These are phyloP conservation scores for Rhizopogon roseolus DNA, from an alignment of 768 basidiomycete genomes.

Conservation along the genomic window DNA sequence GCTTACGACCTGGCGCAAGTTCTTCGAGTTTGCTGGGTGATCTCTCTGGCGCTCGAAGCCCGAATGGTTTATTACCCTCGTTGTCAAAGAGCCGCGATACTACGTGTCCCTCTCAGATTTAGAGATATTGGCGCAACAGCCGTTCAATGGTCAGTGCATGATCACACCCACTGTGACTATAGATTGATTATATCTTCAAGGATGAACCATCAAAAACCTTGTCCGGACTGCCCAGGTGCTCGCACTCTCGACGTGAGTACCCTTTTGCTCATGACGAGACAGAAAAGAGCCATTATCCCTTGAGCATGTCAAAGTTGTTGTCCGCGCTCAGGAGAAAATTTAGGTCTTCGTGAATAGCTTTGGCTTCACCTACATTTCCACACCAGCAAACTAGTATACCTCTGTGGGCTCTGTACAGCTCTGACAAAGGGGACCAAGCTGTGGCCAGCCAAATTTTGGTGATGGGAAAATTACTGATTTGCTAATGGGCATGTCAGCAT, in stretches of 20 bases:
- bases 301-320: slow-evolving; percentile 18
- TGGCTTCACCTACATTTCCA: not conserved
- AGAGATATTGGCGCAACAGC: slow-evolving; percentile 17
- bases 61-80: slow-evolving; percentile 2
- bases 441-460: too few relatives aligned
- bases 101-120: slow-evolving; percentile 11
- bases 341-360: not conserved
- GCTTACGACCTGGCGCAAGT: slow-evolving; percentile 18
- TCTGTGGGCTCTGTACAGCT: too few relatives aligned
- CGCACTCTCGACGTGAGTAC: slow-evolving; percentile 17
- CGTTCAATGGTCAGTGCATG: slow-evolving; percentile 19
- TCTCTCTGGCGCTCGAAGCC: slow-evolving; percentile 2
- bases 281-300: slow-evolving; percentile 11
- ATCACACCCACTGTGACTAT: not conserved
- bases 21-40: slow-evolving; percentile 16
- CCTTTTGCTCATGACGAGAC: not conserved
- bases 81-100: slow-evolving; percentile 4
- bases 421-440: too few relatives aligned
- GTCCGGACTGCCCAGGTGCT: slow-evolving; percentile 27
- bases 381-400: too few relatives aligned
- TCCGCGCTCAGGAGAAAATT: slow-evolving; percentile 14
- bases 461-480: too few relatives aligned
- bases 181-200: slow-evolving; percentile 1
- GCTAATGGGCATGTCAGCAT: too few relatives aligned
- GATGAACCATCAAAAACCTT: slow-evolving; percentile 26